A percentile compares a stretch with the other conserved stretches of the same genome.
Conservation (phyloP, 148 eudicot species). For the Silene uniflora region DNA sequence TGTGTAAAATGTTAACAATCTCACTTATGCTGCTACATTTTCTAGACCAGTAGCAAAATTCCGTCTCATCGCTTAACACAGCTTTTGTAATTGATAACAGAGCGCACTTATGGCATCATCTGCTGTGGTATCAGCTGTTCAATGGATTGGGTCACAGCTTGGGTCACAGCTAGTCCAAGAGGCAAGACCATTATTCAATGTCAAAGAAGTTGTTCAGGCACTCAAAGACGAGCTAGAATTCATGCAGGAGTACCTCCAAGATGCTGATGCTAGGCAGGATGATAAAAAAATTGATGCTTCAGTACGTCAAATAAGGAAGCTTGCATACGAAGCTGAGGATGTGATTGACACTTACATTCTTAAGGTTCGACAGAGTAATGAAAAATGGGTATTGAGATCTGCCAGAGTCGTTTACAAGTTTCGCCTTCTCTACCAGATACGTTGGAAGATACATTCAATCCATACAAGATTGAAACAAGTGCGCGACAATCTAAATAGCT, state of each 20-base stretch:
- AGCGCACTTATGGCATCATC: constrained; percentile 9
- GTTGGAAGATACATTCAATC: background rate
- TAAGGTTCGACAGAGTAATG: too few relatives aligned
- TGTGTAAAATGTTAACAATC: too few relatives aligned
- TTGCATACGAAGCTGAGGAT: constrained; percentile 25
- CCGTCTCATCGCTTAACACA: too few relatives aligned
- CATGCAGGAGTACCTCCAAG: constrained; percentile 25
- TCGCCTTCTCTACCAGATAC: too few relatives aligned
- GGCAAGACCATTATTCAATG: background rate
- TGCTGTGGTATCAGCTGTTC: constrained; percentile 5
- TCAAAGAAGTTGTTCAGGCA: constrained; percentile 7
- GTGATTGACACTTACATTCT: too few relatives aligned
- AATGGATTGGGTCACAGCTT: too few relatives aligned
- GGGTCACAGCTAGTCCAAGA: constrained; percentile 19
- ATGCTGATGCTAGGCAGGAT: constrained; percentile 19
- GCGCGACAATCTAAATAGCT: background rate
- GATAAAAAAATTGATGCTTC: constrained; percentile 1
- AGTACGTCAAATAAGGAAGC: constrained; percentile 17
- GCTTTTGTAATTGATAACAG: too few relatives aligned
- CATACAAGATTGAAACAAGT: constrained; percentile 6
- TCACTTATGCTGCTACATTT: too few relatives aligned
- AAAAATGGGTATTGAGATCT: too few relatives aligned
- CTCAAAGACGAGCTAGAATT: constrained; percentile 18
- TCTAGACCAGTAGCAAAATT: too few relatives aligned
- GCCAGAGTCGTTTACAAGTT: too few relatives aligned